Conservation (phyloP, 129 eudicot genomes). For the Centaurea solstitialis region DNA sequence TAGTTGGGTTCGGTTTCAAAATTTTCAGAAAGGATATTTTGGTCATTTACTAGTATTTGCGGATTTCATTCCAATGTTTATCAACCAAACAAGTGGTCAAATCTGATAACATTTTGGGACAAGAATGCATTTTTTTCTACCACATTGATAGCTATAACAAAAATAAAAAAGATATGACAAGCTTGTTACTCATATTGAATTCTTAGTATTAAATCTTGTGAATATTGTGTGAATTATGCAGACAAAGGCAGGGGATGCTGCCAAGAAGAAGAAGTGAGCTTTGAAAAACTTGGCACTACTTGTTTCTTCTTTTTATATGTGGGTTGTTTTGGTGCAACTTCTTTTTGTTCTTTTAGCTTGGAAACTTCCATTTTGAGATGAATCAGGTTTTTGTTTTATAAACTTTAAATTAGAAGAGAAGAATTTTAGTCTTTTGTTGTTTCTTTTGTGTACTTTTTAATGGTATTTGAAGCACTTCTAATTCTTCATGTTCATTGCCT, state of each 20-base stretch:
- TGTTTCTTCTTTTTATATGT: background rate
- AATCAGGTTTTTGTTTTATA: background rate
- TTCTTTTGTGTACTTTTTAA: background rate
- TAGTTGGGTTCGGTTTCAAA: too few relatives aligned
- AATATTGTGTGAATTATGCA: slow-evolving; percentile 3
- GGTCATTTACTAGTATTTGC: too few relatives aligned
- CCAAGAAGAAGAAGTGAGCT: slow-evolving; percentile 44
- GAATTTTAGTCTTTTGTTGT: background rate
- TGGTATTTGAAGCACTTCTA: background rate
- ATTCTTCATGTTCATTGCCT: too few relatives aligned
- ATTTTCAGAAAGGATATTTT: too few relatives aligned
- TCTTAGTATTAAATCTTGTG: too few relatives aligned
- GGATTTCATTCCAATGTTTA: too few relatives aligned
- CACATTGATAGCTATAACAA: too few relatives aligned
- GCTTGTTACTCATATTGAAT: too few relatives aligned
- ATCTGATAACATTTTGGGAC: too few relatives aligned
- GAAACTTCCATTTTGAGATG: background rate
- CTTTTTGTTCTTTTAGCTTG: background rate
- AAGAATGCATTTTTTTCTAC: too few relatives aligned
- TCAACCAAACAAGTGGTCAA: too few relatives aligned
- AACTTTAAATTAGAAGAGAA: background rate
- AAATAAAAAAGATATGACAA: too few relatives aligned
- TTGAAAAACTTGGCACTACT: background rate
- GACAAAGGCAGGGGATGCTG: slow-evolving; percentile 45
- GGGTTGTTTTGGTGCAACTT: slow-evolving; percentile 7